Evolutionary conservation across 768 basidiomycete species (phyloP).

Genomic region (Amanita inopinata): DNA sequence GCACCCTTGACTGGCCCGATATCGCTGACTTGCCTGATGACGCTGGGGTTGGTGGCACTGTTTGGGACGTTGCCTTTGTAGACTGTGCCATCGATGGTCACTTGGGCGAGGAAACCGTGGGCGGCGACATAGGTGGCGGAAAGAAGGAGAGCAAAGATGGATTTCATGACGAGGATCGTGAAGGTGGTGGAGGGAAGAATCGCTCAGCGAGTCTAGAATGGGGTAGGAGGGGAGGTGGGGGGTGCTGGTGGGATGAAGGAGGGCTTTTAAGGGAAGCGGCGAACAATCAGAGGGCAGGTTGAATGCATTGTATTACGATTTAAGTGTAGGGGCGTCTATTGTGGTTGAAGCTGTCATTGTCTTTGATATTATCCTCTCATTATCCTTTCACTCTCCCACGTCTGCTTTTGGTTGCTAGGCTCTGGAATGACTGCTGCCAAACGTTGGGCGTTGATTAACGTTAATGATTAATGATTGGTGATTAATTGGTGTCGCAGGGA

Average conservation of each 20-base stretch:
- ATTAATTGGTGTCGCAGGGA: too few relatives aligned
- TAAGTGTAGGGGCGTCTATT: too few relatives aligned
- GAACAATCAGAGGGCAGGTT: too few relatives aligned
- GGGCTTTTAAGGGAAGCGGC: not conserved
- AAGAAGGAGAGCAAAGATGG: conserved; percentile 24
- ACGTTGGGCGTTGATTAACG: too few relatives aligned
- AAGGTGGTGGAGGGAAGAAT: not conserved
- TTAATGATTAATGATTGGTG: too few relatives aligned
- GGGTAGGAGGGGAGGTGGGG: not conserved
- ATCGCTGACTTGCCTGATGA: conserved; percentile 31
- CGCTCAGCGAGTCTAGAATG: conserved; percentile 5
- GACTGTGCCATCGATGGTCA: conserved; percentile 30
- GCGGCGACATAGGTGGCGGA: conserved; percentile 29
- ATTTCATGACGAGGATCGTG: conserved; percentile 16
- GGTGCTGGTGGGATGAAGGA: not conserved
- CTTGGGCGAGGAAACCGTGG: conserved; percentile 31
- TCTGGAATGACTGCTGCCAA: too few relatives aligned
- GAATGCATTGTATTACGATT: too few relatives aligned
- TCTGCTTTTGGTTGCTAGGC: too few relatives aligned
- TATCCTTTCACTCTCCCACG: too few relatives aligned
- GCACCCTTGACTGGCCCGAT: conserved; percentile 34
- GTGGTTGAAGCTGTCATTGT: too few relatives aligned
- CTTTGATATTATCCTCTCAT: too few relatives aligned
- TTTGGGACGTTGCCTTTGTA: conserved; percentile 27
- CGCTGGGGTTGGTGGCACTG: conserved; percentile 17